Conservation (phyloP, 768 basidiomycete species). For the Collybia sp. region DNA sequence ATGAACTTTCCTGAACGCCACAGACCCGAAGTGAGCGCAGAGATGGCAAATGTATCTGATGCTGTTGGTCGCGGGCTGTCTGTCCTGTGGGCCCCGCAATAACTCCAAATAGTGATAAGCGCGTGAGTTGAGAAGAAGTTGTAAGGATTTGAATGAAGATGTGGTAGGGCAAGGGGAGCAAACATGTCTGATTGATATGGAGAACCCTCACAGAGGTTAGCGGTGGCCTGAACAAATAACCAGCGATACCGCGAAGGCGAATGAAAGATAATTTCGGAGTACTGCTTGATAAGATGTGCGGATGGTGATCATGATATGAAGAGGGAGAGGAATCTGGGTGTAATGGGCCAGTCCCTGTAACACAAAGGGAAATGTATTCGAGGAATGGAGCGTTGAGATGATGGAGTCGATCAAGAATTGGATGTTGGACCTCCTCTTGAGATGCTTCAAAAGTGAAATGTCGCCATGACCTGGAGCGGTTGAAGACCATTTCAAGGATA, state of each 20-base stretch:
- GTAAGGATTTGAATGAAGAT: conserved; percentile 31
- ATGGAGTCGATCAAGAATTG: conserved; percentile 25
- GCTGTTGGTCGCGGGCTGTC: conserved; percentile 9
- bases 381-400: conserved; percentile 24
- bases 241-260: conserved; percentile 39
- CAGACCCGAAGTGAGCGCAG: conserved; percentile 38
- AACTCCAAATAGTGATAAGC: conserved; percentile 42
- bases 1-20: conserved; percentile 29
- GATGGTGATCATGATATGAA: too few species aligned
- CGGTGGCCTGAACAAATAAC: conserved; percentile 33
- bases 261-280: conserved; percentile 29
- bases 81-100: conserved; percentile 24
- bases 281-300: conserved; percentile 22
- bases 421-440: too few species aligned
- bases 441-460: too few species aligned
- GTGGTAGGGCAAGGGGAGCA: conserved; percentile 27
- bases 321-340: conserved; percentile 6
- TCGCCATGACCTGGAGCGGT: too few species aligned
- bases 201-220: conserved; percentile 30
- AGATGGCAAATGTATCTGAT: conserved; percentile 24
- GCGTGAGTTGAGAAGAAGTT: conserved; percentile 22
- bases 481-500: too few species aligned
- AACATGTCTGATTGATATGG: conserved; percentile 38
- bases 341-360: too few species aligned
- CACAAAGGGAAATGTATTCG: conserved; percentile 31